These are phyloP conservation scores for Magnusiomyces paraingens DNA, from an alignment of 1,139 yeast species.

Conservation along the genomic window DNA sequence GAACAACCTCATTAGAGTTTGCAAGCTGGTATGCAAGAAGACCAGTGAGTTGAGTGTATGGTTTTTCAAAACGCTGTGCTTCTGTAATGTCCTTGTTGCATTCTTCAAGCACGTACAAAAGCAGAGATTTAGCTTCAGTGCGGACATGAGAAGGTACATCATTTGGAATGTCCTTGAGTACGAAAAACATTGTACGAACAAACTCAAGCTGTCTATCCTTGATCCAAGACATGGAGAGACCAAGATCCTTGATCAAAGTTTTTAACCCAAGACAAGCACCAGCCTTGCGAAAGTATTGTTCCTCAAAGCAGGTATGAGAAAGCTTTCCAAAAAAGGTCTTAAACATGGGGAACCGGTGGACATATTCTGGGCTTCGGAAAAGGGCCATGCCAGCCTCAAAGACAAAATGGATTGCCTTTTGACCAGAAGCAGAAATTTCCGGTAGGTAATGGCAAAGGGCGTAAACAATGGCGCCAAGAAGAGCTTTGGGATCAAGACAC, in stretches of 20 bases:
- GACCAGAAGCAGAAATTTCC: constrained; percentile 66
- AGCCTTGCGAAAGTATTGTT: constrained; percentile 72
- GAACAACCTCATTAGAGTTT: constrained; percentile 74
- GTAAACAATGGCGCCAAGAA: constrained; percentile 67
- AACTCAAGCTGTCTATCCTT: constrained; percentile 68
- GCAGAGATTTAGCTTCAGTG: constrained; percentile 60
- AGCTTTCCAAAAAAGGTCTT: constrained; percentile 73
- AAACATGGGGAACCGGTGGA: constrained; percentile 66
- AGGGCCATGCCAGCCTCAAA: constrained; percentile 56
- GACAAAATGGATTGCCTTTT: constrained; percentile 56
- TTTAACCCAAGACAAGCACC: constrained; percentile 86
- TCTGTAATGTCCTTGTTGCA: constrained; percentile 57
- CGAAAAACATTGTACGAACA: constrained; percentile 80
- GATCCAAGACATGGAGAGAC: constrained; percentile 67
- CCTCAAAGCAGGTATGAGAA: constrained; percentile 88
- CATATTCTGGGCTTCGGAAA: constrained; percentile 61
- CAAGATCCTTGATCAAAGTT: constrained; percentile 61
- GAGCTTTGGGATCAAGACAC: constrained; percentile 59
- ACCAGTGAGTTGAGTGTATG: constrained; percentile 79
- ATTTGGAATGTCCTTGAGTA: constrained; percentile 80
- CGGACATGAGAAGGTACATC: constrained; percentile 82
- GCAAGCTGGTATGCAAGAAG: constrained; percentile 88
- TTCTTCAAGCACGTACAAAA: constrained; percentile 54
- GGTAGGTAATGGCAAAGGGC: constrained; percentile 75
- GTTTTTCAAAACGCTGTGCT: constrained; percentile 52